Evolutionary conservation across 768 basidiomycete genomes (phyloP).

Genomic region (Multifurca ochricompacta): DNA sequence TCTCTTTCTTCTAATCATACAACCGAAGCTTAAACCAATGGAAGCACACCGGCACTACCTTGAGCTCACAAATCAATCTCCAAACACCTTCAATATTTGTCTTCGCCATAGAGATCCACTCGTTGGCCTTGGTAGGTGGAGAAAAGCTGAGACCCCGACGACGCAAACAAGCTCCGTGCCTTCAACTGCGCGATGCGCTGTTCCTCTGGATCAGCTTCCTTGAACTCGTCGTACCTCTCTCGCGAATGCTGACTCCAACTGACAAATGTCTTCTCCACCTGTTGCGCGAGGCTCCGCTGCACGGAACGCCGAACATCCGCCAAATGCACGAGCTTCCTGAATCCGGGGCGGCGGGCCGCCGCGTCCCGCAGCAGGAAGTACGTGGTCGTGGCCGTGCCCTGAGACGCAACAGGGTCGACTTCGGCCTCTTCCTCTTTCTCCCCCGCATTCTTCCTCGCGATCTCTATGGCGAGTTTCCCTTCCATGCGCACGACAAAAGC

Average conservation of each 20-base stretch:
- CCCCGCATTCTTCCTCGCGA: not conserved
- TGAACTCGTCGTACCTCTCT: not conserved
- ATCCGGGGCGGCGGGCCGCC: not conserved
- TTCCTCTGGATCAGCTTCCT: not conserved
- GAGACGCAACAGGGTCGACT: not conserved
- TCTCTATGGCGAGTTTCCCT: not conserved
- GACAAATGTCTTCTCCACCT: not conserved
- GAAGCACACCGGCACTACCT: too few species aligned
- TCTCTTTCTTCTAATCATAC: too few species aligned
- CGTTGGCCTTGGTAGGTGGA: not conserved
- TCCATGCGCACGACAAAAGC: constrained; percentile 10
- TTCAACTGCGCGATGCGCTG: not conserved
- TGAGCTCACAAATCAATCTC: not conserved
- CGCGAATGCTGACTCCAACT: not conserved
- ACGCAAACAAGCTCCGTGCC: not conserved
- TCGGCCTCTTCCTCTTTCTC: not conserved
- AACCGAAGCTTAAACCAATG: not conserved
- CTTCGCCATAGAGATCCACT: constrained; percentile 2
- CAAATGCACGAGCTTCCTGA: constrained; percentile 13
- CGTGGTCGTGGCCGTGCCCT: not conserved
- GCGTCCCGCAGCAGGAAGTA: not conserved
- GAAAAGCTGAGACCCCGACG: not conserved
- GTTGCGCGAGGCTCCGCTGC: not conserved
- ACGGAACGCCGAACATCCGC: constrained; percentile 16
- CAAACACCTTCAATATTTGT: not conserved